A percentile compares a stretch with the other conserved stretches of the same genome.
Evolutionary conservation across 2,329 filamentous ascomycete genomes (phyloP).

Genomic region (Alternaria gaisen): DNA sequence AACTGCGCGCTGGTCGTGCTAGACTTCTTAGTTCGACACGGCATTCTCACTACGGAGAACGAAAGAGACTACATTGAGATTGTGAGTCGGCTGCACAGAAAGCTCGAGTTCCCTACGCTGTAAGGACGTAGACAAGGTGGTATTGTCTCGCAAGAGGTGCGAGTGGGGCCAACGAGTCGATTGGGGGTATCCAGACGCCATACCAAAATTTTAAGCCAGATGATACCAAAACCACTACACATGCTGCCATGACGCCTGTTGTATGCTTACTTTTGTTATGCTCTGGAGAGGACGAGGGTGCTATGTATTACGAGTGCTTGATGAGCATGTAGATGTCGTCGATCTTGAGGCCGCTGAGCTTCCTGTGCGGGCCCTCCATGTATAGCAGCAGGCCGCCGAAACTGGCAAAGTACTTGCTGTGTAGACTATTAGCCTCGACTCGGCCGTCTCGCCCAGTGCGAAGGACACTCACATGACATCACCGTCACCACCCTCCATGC

Average conservation of each 20-base stretch:
- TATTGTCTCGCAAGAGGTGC: not conserved
- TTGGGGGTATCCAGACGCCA: constrained; percentile 46
- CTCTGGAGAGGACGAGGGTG: not conserved
- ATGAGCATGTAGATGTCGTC: constrained; percentile 93
- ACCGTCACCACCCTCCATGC: constrained; percentile 83
- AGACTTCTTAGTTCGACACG: constrained; percentile 90
- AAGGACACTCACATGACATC: constrained; percentile 78
- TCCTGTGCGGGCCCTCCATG: constrained; percentile 93
- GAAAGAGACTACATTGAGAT: constrained; percentile 84
- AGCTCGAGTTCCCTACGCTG: constrained; percentile 74
- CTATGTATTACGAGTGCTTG: constrained; percentile 73
- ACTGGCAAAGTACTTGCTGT: constrained; percentile 89
- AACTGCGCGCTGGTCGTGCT: constrained; percentile 87
- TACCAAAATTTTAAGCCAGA: constrained; percentile 39
- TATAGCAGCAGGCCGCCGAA: constrained; percentile 92
- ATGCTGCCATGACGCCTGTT: constrained; percentile 40
- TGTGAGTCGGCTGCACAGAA: constrained; percentile 75
- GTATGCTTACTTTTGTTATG: constrained; percentile 35
- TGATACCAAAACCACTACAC: constrained; percentile 37
- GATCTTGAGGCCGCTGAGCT: constrained; percentile 88
- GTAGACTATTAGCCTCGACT: constrained; percentile 33
- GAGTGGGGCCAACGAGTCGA: constrained; percentile 25
- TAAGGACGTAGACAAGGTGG: constrained; percentile 24
- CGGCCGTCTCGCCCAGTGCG: constrained; percentile 1
- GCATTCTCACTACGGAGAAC: constrained; percentile 79